phyloP scores from a whole-genome alignment of 2,329 filamentous ascomycete genomes.

The Bimuria novae-zelandiae region DNA sequence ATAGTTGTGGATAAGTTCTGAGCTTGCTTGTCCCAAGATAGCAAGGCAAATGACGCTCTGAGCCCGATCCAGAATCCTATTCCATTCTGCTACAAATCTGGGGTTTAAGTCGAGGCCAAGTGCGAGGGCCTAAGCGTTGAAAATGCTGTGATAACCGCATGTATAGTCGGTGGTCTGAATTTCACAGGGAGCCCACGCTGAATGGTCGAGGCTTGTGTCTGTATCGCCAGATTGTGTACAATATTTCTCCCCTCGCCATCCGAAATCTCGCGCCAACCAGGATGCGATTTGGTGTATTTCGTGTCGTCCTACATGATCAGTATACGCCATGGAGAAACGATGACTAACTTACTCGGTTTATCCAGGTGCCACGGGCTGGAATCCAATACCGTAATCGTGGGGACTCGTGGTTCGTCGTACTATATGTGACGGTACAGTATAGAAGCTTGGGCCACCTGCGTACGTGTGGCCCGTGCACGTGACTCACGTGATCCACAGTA shows the following conservation, averaged over 20 bases:
- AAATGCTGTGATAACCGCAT: conserved; percentile 22
- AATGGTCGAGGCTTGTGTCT: neutral
- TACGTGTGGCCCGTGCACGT: no score
- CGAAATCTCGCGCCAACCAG: neutral
- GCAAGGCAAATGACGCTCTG: conserved; percentile 14
- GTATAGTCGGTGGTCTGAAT: conserved; percentile 7
- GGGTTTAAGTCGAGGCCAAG: conserved; percentile 22
- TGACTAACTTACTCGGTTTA: neutral
- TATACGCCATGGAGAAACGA: neutral
- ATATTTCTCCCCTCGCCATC: neutral
- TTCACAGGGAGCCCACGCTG: conserved; percentile 9
- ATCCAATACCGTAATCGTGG: conserved; percentile 16
- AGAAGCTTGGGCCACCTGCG: no score
- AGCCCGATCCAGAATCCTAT: conserved; percentile 8
- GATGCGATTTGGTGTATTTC: neutral
- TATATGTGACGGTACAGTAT: conserved; percentile 3
- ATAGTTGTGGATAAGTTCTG: neutral
- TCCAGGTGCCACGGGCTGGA: conserved; percentile 7
- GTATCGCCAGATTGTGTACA: no score
- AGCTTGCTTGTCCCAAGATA: neutral
- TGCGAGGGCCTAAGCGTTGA: conserved; percentile 29
- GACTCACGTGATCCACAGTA: no score
- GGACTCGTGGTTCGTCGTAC: conserved; percentile 5
- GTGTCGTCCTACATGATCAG: neutral
- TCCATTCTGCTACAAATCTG: conserved; percentile 9